These are phyloP conservation scores for Trichoderma oligosporum DNA, from an alignment of 2,329 filamentous ascomycete genomes.

Conservation along the genomic window DNA sequence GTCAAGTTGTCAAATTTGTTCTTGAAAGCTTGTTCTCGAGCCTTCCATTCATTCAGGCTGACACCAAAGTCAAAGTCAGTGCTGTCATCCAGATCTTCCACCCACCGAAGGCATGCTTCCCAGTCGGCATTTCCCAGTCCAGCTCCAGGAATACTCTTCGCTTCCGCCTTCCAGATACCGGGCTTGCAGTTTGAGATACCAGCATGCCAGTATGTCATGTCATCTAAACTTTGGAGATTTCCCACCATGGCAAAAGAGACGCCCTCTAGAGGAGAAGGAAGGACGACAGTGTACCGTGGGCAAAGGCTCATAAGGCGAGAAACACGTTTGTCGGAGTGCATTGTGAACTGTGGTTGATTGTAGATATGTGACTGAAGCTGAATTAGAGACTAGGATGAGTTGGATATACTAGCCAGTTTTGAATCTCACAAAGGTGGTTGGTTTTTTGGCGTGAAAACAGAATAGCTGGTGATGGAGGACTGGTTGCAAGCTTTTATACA, in stretches of 20 bases:
- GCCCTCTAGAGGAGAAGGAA: not conserved
- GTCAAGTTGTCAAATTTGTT: not conserved
- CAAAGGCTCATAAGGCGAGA: slow-evolving; percentile 2
- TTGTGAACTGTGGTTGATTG: too few species aligned
- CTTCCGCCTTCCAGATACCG: slow-evolving; percentile 11
- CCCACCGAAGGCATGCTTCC: slow-evolving; percentile 15
- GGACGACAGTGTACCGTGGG: slow-evolving; percentile 8
- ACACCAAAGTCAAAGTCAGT: slow-evolving; percentile 1
- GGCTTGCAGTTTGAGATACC: slow-evolving; percentile 18
- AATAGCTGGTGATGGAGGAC: not conserved
- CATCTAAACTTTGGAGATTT: not conserved
- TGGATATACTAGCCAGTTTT: too few species aligned
- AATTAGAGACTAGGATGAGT: too few species aligned
- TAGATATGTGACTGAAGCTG: too few species aligned
- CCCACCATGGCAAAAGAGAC: slow-evolving; percentile 1
- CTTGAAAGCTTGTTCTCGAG: slow-evolving; percentile 11
- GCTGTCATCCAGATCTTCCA: slow-evolving; percentile 1
- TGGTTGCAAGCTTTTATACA: not conserved
- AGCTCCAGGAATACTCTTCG: not conserved
- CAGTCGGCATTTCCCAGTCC: not conserved
- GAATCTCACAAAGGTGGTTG: not conserved
- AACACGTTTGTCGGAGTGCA: too few species aligned
- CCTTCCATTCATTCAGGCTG: slow-evolving; percentile 5
- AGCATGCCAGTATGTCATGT: slow-evolving; percentile 2
- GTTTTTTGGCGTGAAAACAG: not conserved